Conservation (phyloP, 1,284 basidiomycete genomes). For the Lentinula novae-zelandiae region DNA sequence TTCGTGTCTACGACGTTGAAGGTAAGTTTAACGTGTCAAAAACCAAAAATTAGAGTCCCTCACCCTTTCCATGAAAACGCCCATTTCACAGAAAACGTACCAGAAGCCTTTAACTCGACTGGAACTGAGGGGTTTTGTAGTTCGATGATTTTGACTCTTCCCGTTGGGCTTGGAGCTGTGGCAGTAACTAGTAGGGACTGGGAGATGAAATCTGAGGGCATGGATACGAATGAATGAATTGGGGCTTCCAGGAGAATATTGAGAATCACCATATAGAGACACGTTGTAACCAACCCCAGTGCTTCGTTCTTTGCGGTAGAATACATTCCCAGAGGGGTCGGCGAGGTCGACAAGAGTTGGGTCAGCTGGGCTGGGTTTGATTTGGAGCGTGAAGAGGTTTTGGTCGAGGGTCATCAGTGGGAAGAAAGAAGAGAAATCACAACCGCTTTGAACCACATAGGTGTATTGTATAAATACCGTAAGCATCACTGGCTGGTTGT, state of each 20-base stretch:
- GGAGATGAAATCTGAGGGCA: slow-evolving; percentile 50
- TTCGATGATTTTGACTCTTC: slow-evolving; percentile 70
- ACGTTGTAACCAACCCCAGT: slow-evolving; percentile 50
- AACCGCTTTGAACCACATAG: not conserved
- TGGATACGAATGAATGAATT: not conserved
- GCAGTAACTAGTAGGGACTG: slow-evolving; percentile 63
- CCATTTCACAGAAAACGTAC: slow-evolving; percentile 74
- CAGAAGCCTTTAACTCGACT: slow-evolving; percentile 71
- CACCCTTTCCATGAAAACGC: slow-evolving; percentile 78
- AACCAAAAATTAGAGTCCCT: slow-evolving; percentile 25
- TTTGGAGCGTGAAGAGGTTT: slow-evolving; percentile 73
- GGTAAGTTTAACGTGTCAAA: not conserved
- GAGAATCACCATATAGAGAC: slow-evolving; percentile 54
- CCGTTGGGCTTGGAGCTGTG: slow-evolving; percentile 56
- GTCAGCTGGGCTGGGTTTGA: slow-evolving; percentile 55
- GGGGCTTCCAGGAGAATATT: slow-evolving; percentile 17
- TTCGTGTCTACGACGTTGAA: slow-evolving; percentile 49
- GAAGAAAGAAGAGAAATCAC: not conserved
- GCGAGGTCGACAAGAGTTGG: slow-evolving; percentile 62
- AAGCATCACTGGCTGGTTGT: too few species aligned
- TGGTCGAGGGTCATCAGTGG: slow-evolving; percentile 67
- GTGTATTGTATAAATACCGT: too few species aligned
- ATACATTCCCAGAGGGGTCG: slow-evolving; percentile 54
- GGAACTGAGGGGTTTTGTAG: slow-evolving; percentile 69
- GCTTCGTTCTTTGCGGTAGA: slow-evolving; percentile 67